Conservation (phyloP, 2,329 filamentous ascomycete genomes). For the Pseudogymnoascus sp. region DNA sequence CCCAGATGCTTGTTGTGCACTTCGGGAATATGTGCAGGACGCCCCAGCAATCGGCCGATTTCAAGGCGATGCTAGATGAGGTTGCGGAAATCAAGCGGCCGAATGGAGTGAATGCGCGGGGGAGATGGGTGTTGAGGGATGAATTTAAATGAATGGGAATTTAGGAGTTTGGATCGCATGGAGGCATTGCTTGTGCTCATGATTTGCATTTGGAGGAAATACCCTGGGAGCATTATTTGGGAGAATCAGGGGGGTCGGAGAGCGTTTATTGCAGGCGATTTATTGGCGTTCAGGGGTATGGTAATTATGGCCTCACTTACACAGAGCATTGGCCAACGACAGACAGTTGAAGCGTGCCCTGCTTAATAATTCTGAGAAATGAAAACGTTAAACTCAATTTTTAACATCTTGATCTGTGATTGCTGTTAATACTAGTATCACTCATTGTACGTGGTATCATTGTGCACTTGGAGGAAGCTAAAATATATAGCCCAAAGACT, state of each 20-base stretch:
- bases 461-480: not conserved
- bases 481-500: not conserved
- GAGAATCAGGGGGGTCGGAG: not conserved
- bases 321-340: not conserved
- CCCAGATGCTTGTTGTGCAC: slow-evolving; percentile 81
- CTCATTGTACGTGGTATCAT: not conserved
- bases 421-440: not conserved
- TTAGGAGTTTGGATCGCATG: not conserved
- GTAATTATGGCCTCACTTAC: not conserved
- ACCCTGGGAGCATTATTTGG: not conserved
- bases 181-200: not conserved
- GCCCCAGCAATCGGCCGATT: slow-evolving; percentile 62
- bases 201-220: slow-evolving; percentile 9
- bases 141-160: slow-evolving; percentile 24
- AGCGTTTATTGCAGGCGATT: not conserved
- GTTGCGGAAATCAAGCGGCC: slow-evolving; percentile 61
- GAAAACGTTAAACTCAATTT: not conserved
- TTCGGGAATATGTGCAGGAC: slow-evolving; percentile 76
- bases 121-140: slow-evolving; percentile 28
- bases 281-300: not conserved
- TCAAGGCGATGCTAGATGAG: slow-evolving; percentile 70
- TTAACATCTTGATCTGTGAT: not conserved
- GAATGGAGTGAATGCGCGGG: slow-evolving; percentile 24
- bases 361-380: not conserved
- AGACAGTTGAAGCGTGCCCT: not conserved